Evolutionary conservation across 768 basidiomycete genomes (phyloP).

Genomic region (Rickenella mellea): DNA sequence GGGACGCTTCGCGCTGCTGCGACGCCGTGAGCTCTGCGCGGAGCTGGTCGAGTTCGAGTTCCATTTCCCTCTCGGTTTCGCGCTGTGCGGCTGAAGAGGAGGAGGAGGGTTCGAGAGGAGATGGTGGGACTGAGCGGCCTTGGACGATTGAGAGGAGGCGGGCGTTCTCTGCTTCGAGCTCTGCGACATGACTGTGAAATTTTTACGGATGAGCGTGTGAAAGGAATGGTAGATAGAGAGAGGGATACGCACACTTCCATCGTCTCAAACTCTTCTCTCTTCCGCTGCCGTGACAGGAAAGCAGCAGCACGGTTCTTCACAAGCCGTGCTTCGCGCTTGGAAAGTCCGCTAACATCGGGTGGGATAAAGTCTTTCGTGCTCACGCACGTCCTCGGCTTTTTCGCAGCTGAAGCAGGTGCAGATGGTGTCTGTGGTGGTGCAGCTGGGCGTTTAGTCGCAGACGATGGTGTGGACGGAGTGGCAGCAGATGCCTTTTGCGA

Average conservation of each 20-base stretch:
- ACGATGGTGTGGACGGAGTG: conserved; percentile 14
- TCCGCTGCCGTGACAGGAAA: conserved; percentile 84
- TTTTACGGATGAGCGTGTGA: not conserved
- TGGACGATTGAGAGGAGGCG: conserved; percentile 55
- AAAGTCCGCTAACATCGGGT: conserved; percentile 79
- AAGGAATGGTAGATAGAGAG: conserved; percentile 1
- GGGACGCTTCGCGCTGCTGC: conserved; percentile 56
- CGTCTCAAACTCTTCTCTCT: conserved; percentile 83
- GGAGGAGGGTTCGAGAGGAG: not conserved
- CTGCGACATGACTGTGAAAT: conserved; percentile 60
- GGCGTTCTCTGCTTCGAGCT: conserved; percentile 78
- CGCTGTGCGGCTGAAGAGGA: not conserved
- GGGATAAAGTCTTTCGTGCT: conserved; percentile 78
- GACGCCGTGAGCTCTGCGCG: conserved; percentile 54
- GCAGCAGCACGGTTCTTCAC: conserved; percentile 91
- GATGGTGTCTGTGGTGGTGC: conserved; percentile 28
- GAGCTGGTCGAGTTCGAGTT: conserved; percentile 58
- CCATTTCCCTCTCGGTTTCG: conserved; percentile 21
- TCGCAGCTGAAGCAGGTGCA: conserved; percentile 17
- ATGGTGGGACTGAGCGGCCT: conserved; percentile 9
- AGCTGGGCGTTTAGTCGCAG: conserved; percentile 27
- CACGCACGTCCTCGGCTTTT: conserved; percentile 38
- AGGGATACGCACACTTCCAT: conserved; percentile 73
- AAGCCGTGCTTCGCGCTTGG: conserved; percentile 83
- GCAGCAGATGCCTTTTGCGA: not conserved